Base-by-base conservation (phyloP, 2,329 filamentous ascomycete species). In the Penicillium sp. region DNA sequence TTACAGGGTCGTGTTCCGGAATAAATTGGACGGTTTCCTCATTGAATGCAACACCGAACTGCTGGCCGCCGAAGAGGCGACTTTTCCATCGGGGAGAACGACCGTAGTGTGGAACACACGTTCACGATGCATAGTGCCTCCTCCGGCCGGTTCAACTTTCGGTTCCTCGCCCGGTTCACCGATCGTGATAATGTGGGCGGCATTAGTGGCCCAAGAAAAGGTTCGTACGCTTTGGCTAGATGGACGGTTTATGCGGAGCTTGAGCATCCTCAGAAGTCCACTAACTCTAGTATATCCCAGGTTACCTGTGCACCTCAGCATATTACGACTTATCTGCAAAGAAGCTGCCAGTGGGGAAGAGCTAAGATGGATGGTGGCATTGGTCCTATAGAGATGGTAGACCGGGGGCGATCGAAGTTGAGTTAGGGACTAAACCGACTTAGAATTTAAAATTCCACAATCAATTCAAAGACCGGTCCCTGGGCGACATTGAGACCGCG, bases 161-260 rank as follows among this genome's bases (percentile, higher is more conserved):
- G 55, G 55, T 4, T 41, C 7, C 16, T 55, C 1, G 12, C 54
- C 54, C 7, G 67, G 61, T 6, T 59, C 68, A 3, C 66, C 71
- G 27, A 85, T 68, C 0, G 80, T 82, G 38, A 82, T 77, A 57
- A 83, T 60, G 61, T 81, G 76, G 0, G 80, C 79, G 55, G 76
- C 74, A 6, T 67, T 68, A 0, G 76, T 77, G 1, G 77, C 77
- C 9, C 66, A 39, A 21, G 10, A 21, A 9, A 27, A 25, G 6
- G 10, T 39, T 6, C 10, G 3, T 39, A 13, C 6, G 10, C 6
- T 21, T 2, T 13, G 10, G 18, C 37, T 21, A 39, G 37, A 39
- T 39, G 18, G 13, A 39, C 13, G 10, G 37, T 5, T 21, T 21
- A 39, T 21, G 18, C 12, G 12, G 12, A 39, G 18, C 12, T 15